These are phyloP conservation scores for Mucor piriformis DNA, from an alignment of 371 early-diverging fungal species.

Conservation along the genomic window DNA sequence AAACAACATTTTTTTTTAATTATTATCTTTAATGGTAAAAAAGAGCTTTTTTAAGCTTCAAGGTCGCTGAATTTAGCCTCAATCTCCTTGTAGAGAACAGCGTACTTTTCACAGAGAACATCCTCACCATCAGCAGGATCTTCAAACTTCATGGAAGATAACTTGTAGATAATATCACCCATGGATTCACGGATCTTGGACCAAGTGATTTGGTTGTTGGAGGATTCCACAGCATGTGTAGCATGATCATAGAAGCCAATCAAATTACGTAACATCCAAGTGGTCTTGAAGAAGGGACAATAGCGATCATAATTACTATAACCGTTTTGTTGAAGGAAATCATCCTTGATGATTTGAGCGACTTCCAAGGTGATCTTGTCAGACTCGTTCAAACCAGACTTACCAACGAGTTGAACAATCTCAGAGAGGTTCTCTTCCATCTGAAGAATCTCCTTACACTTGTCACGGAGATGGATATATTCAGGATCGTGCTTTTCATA, in stretches of 20 bases:
- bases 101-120: slow-evolving; percentile 81
- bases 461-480: slow-evolving; percentile 89
- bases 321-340: slow-evolving; percentile 99
- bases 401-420: slow-evolving; percentile 99
- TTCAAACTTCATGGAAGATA: slow-evolving; percentile 99
- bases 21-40: no score
- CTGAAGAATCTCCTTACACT: slow-evolving; percentile 98
- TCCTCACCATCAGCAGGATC: slow-evolving; percentile 96
- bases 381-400: slow-evolving; percentile 96
- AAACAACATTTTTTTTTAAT: no score
- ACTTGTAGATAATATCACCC: slow-evolving; percentile 94
- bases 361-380: slow-evolving; percentile 99
- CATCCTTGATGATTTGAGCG: slow-evolving; percentile 99
- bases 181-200: slow-evolving; percentile 92
- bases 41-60: slow-evolving; percentile 38
- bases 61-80: slow-evolving; percentile 89
- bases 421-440: slow-evolving; percentile 99
- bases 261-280: slow-evolving; percentile 98
- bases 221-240: slow-evolving; percentile 91
- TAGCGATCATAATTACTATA: slow-evolving; percentile 99
- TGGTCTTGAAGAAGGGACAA: slow-evolving; percentile 99
- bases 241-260: slow-evolving; percentile 96
- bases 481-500: slow-evolving; percentile 96
- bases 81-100: slow-evolving; percentile 90
- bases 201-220: slow-evolving; percentile 93